Percentiles rank a stretch among this genome's conserved stretches.
Conservation (phyloP, 805 yeast genomes). For the Saccharomycopsis schoenii region DNA sequence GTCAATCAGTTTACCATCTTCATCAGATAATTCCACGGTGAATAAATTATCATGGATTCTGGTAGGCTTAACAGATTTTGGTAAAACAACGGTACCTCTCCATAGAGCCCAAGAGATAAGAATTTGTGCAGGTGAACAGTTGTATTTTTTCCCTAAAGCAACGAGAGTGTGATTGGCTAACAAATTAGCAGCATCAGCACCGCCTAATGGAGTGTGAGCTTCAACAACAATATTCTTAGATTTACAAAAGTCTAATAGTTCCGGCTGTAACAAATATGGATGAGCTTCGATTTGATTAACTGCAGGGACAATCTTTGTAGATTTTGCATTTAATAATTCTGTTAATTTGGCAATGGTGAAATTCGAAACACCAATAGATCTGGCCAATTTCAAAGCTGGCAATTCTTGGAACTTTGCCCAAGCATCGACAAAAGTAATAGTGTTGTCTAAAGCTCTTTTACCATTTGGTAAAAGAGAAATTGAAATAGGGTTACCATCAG, state of each 20-base stretch:
- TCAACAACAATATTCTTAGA: slow-evolving; percentile 46
- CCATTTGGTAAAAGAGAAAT: slow-evolving; percentile 31
- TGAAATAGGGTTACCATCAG: slow-evolving; percentile 17
- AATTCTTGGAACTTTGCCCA: slow-evolving; percentile 57
- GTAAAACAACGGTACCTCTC: slow-evolving; percentile 41
- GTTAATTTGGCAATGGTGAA: slow-evolving; percentile 45
- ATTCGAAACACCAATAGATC: slow-evolving; percentile 73
- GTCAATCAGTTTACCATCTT: slow-evolving; percentile 27
- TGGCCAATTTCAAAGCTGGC: slow-evolving; percentile 41
- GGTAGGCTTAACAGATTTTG: slow-evolving; percentile 36
- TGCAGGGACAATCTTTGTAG: slow-evolving; percentile 50
- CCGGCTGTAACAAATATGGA: slow-evolving; percentile 58
- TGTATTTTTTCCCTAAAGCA: slow-evolving; percentile 35
- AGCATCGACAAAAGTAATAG: slow-evolving; percentile 42
- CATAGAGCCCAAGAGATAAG: slow-evolving; percentile 42
- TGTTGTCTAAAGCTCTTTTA: slow-evolving; percentile 26
- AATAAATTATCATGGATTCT: slow-evolving; percentile 34
- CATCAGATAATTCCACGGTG: slow-evolving; percentile 27
- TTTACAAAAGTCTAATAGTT: slow-evolving; percentile 43
- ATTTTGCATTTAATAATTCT: slow-evolving; percentile 38
- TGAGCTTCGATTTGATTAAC: slow-evolving; percentile 71
- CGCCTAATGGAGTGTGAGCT: slow-evolving; percentile 78
- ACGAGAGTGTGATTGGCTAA: slow-evolving; percentile 34
- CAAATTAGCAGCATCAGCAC: slow-evolving; percentile 46
- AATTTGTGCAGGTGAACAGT: slow-evolving; percentile 33